phyloP scores from a whole-genome alignment of 441 rosid genomes.

The Erodium trifolium region DNA sequence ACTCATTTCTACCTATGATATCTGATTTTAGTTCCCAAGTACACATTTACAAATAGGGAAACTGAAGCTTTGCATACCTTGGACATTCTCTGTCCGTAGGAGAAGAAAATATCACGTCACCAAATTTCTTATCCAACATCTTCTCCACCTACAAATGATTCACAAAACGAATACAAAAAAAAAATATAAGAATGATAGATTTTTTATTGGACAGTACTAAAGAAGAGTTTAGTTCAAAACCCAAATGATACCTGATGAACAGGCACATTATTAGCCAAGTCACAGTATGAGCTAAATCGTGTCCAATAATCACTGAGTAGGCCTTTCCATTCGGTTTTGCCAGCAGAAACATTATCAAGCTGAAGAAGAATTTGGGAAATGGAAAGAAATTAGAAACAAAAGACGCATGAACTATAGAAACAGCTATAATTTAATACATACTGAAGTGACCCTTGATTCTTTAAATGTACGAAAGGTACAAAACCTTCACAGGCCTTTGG shows the following conservation, averaged over 20 bases:
- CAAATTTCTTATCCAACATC: slow-evolving; percentile 84
- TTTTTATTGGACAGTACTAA: slow-evolving; percentile 11
- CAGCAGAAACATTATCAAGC: slow-evolving; percentile 9
- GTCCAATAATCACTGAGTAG: slow-evolving; percentile 7
- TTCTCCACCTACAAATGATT: slow-evolving; percentile 70
- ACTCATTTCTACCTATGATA: not conserved
- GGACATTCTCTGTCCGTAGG: slow-evolving; percentile 81
- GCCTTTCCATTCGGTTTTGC: slow-evolving; percentile 7
- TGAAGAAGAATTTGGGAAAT: not conserved
- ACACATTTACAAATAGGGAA: not conserved
- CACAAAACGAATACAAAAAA: not conserved
- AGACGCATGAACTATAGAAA: not conserved
- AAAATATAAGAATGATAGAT: slow-evolving; percentile 13
- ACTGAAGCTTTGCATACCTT: slow-evolving; percentile 36
- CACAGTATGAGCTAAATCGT: slow-evolving; percentile 7
- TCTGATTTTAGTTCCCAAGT: not conserved
- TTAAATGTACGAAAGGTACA: not conserved
- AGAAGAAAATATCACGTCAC: slow-evolving; percentile 68
- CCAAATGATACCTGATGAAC: slow-evolving; percentile 29
- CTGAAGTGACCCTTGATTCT: not conserved
- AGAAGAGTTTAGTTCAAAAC: slow-evolving; percentile 17
- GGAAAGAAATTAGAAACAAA: not conserved
- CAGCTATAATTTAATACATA: not conserved
- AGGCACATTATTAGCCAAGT: not conserved
- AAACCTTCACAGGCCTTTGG: not conserved